These are phyloP conservation scores for Styphnolobium japonicum DNA, from an alignment of 306 rosid species.

Conservation along the genomic window DNA sequence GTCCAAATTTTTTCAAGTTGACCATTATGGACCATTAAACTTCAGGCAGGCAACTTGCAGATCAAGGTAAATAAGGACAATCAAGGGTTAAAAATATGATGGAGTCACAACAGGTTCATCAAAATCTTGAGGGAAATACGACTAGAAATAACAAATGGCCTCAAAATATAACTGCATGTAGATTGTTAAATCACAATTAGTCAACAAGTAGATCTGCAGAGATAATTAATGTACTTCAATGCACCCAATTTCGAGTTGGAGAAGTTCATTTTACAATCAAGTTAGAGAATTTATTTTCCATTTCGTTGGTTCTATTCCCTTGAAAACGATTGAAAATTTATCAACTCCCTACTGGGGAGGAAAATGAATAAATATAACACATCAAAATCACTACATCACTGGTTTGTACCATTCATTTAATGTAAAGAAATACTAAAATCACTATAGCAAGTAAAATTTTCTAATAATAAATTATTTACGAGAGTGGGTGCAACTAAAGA, in stretches of 20 bases:
- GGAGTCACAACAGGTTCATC: neutral
- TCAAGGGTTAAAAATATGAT: slow-evolving; percentile 16
- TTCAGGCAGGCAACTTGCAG: slow-evolving; percentile 13
- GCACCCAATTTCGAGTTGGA: neutral
- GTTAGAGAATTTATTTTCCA: neutral
- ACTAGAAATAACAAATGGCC: neutral
- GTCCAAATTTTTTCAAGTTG: slow-evolving; percentile 18
- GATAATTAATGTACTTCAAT: neutral
- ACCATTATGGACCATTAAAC: slow-evolving; percentile 19
- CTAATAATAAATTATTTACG: neutral
- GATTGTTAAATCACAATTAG: slow-evolving; percentile 7
- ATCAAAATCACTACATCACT: neutral
- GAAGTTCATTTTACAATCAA: neutral
- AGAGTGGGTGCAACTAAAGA: neutral
- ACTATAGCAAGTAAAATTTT: neutral
- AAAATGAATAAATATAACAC: too few relatives aligned
- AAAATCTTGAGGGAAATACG: neutral
- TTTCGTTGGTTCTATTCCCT: neutral
- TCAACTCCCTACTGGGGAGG: neutral
- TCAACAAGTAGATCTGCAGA: neutral
- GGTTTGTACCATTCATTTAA: neutral
- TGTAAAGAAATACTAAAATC: neutral
- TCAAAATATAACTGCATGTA: neutral
- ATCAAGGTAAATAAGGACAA: slow-evolving; percentile 15
- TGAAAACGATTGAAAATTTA: slow-evolving; percentile 17